phyloP scores from a whole-genome alignment of 371 early-diverging fungal species.

The Homolaphlyctis polyrhiza region DNA sequence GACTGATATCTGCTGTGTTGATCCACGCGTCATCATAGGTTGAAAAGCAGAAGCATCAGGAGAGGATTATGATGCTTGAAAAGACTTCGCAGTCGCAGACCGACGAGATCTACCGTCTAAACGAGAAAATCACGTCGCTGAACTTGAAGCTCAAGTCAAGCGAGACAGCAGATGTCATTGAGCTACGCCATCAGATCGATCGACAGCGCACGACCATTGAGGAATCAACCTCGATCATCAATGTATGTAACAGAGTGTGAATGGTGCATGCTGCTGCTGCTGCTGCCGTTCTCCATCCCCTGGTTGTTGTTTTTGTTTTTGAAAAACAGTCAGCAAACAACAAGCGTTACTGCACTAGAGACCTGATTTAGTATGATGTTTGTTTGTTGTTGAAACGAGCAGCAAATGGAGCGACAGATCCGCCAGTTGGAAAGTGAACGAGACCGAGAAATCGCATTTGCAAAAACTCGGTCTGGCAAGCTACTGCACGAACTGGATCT shows the following conservation, averaged over 20 bases:
- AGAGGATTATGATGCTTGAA: neutral
- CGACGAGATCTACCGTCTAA: neutral
- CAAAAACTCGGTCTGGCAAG: neutral
- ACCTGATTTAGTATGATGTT: too few species aligned
- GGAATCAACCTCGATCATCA: neutral
- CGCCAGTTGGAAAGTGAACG: constrained; percentile 1
- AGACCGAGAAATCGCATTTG: constrained; percentile 3
- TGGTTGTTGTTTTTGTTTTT: too few species aligned
- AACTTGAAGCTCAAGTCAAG: neutral
- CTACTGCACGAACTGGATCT: constrained; percentile 3
- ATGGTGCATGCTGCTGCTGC: too few species aligned
- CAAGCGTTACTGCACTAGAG: too few species aligned
- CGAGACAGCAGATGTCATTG: neutral
- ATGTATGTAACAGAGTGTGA: neutral
- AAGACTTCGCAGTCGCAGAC: neutral
- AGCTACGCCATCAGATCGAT: neutral
- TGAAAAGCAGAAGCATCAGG: neutral
- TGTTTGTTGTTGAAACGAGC: neutral
- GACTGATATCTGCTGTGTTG: neutral
- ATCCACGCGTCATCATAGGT: neutral
- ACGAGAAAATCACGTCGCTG: neutral
- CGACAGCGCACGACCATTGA: neutral
- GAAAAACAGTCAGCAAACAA: too few species aligned
- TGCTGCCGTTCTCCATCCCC: too few species aligned
- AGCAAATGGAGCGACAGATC: neutral